Evolutionary conservation across 345 rosid species (phyloP), one percentile per base, ranked within the genome.

Genomic region (Acer yangbiense): DNA sequence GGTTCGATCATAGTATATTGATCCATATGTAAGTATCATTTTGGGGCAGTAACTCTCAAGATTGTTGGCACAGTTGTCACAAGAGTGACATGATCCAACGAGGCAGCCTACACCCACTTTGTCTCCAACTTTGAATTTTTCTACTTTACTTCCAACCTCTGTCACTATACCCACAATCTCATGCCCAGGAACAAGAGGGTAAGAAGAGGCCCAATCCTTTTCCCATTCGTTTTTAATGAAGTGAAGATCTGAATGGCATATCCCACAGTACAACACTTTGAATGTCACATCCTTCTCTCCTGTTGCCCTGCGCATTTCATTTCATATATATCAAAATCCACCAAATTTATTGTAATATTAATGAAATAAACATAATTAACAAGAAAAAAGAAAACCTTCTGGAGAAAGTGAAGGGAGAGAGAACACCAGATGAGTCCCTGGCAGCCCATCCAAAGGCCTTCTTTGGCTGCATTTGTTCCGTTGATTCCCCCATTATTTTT

Each of bases 151-250:
- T 16, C 95, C 95, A 3, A 83, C 79, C 75, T 84, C 93, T 61
- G 74, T 83, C 79, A 89, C 95, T 78, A 78, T 86, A 48, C 95
- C 95, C 1, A 89, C 85, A 21, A 91, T 88, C 77, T 91, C 93
- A 68, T 91, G 95, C 71, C 95, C 97, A 1, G 97, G 97, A 70
- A 91, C 89, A 50, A 92, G 21, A 54, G 97, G 97, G 65, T 88
- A 92, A 1, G 21, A 64, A 72, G 90, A 78, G 21, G 66, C 89
- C 89, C 91, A 91, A 1, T 32, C 35, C 35, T 3, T 32, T 32
- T 32, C 35, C 5, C 5, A 32, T 32, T 87, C 92, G 21, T 91
- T 89, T n/a, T 76, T 89, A 61, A 82, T 5, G 65, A 61, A 65
- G 69, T 87, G 91, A 14, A 89, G 86, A 69, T 92, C 97, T 17